Conservation (phyloP, 2,329 filamentous ascomycete species). For the Paecilomyces sp. region DNA sequence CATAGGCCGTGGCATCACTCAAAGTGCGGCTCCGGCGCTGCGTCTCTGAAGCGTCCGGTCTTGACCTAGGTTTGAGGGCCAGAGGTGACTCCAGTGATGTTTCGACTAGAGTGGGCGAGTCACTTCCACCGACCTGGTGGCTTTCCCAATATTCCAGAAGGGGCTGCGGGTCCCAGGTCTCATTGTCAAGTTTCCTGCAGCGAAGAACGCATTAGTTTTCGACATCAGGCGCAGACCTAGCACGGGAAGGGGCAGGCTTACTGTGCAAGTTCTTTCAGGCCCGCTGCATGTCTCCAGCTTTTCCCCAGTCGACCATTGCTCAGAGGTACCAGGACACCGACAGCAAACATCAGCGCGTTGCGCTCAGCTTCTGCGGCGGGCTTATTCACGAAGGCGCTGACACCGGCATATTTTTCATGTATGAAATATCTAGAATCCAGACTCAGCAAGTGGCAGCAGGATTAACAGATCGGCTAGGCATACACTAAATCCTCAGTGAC, state of each 20-base stretch:
- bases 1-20: constrained; percentile 34
- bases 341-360: constrained; percentile 86
- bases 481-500: constrained; percentile 74
- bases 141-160: constrained; percentile 76
- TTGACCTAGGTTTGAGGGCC: constrained; percentile 45
- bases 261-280: constrained; percentile 66
- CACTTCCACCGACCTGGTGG: constrained; percentile 29
- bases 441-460: background rate
- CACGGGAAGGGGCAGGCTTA: constrained; percentile 29
- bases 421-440: constrained; percentile 70
- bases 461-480: constrained; percentile 4
- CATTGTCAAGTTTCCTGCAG: constrained; percentile 50
- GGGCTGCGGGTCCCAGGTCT: constrained; percentile 54
- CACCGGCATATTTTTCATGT: constrained; percentile 72
- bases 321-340: constrained; percentile 79
- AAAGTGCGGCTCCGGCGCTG: constrained; percentile 29
- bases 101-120: constrained; percentile 31
- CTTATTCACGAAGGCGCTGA: constrained; percentile 85
- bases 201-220: constrained; percentile 4
- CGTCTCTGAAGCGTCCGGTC: constrained; percentile 34
- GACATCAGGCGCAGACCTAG: constrained; percentile 2
- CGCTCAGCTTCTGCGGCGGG: constrained; percentile 71
- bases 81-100: constrained; percentile 48
- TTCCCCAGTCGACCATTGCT: constrained; percentile 79
- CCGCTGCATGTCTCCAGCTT: constrained; percentile 79